Evolutionary conservation across 768 basidiomycete genomes (phyloP), one percentile per base, ranked within the genome.

Genomic region (Gyrodon lividus): DNA sequence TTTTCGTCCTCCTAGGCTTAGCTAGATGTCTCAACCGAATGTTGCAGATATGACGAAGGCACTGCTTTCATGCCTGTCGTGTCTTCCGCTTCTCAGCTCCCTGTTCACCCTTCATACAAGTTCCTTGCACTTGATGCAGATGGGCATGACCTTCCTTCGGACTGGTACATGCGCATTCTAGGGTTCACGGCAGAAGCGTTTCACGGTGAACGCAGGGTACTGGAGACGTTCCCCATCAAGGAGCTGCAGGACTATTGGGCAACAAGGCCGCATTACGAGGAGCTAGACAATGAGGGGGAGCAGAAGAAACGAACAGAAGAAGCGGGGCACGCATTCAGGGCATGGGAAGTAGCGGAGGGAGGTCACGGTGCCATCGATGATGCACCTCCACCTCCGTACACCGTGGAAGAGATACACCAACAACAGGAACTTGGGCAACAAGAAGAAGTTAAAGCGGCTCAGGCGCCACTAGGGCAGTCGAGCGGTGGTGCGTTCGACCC

Each of bases 111-210:
- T 16, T 71, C 75, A 46, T 82, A 74, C 60, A 74, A 73, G 16
- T 86, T 89, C 59, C 67, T 92, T 58, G 84, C 88, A 8, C 74
- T 90, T 16, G 90, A 93, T 59, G 83, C 78, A 54, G 91, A 92
- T 58, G 89, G 89, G 3, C 77, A 83, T 58, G 85, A 87, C 55
- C 64, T 91, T 16, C 89, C 89, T 1, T 71, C 84, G 23, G 91
- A 93, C 70, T 93, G 91, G 90, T 89, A 87, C 64, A 88, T 89
- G 86, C 80, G 89, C 19, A 82, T 90, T 46, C 80, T 78, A 59
- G 87, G 88, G 14, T 81, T 87, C 58, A 85, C 84, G 3, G 85
- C 77, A 0, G 86, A 89, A 67, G 79, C 73, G 23, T 70, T 90
- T 26, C 82, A 83, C 13, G 76, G 80, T 35, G 86, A 86, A 57